phyloP scores from a whole-genome alignment of 257 asterid genomes.

The Orobanche coerulescens region DNA sequence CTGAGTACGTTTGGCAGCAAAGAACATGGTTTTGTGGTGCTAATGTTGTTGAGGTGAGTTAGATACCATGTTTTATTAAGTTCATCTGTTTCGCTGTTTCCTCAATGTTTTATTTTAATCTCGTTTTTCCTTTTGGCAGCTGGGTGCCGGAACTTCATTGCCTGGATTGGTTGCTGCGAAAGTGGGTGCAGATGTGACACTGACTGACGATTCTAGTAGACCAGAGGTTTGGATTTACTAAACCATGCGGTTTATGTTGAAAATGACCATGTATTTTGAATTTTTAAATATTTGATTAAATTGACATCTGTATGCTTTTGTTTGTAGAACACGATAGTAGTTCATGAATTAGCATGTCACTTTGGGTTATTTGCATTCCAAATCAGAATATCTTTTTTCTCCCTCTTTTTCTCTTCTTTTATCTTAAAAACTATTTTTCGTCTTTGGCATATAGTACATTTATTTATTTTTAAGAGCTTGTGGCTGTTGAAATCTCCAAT shows the following conservation, averaged over 20 bases:
- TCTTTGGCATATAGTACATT: too few species aligned
- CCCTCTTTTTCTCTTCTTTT: too few species aligned
- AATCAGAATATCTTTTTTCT: neutral
- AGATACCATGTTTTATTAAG: neutral
- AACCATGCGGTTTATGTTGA: neutral
- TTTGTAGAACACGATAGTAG: too few species aligned
- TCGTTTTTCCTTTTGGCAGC: constrained; percentile 31
- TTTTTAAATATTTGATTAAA: neutral
- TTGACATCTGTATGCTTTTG: neutral
- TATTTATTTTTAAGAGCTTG: too few species aligned
- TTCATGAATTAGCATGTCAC: too few species aligned
- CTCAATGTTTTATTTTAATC: constrained; percentile 4
- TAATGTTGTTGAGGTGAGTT: constrained; percentile 68
- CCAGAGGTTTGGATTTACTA: constrained; percentile 44
- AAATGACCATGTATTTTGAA: neutral
- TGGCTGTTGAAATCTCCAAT: constrained; percentile 1
- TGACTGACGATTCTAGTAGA: constrained; percentile 59
- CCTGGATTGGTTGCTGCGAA: constrained; percentile 94
- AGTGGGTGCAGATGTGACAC: constrained; percentile 77
- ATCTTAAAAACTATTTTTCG: too few species aligned
- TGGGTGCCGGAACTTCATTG: constrained; percentile 95
- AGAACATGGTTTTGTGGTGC: constrained; percentile 59
- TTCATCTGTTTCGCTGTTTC: constrained; percentile 12
- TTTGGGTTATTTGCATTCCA: constrained; percentile 3
- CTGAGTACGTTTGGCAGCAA: constrained; percentile 92